These are phyloP conservation scores for Trichophyton schoenleinii DNA, from an alignment of 2,329 filamentous ascomycete species.

Conservation along the genomic window DNA sequence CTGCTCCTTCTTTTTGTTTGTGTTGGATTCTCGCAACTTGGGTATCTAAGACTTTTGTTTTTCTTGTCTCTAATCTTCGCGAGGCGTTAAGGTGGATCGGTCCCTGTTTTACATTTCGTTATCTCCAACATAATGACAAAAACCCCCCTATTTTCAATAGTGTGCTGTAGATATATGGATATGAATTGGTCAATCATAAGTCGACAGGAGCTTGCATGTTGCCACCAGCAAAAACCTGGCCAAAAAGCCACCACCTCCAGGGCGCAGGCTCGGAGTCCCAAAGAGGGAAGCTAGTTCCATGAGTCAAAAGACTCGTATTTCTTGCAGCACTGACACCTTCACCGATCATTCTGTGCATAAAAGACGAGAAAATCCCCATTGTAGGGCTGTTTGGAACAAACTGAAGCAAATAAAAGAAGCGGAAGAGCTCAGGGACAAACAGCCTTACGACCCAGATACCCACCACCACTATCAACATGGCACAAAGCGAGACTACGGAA, in stretches of 20 bases:
- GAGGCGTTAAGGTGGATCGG: not conserved
- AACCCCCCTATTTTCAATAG: too few species aligned
- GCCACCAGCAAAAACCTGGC: not conserved
- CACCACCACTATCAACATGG: not conserved
- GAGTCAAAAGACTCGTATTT: not conserved
- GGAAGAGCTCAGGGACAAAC: too few species aligned
- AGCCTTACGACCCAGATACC: too few species aligned
- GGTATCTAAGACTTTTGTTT: not conserved
- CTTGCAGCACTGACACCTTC: not conserved
- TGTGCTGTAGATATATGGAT: not conserved
- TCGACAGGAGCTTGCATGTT: not conserved
- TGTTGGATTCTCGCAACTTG: not conserved
- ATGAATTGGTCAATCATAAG: not conserved
- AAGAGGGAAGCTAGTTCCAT: not conserved
- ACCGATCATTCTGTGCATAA: not conserved
- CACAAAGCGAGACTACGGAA: not conserved
- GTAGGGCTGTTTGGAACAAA: too few species aligned
- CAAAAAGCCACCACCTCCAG: not conserved
- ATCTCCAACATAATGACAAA: not conserved
- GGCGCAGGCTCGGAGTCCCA: not conserved
- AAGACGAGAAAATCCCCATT: too few species aligned
- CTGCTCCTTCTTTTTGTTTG: not conserved
- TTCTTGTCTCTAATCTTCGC: not conserved
- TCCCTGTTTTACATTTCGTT: not conserved
- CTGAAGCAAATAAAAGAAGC: too few species aligned